Evolutionary conservation across 192 early-diverging fungal species (phyloP).

Genomic region (Spinellus fusiger): DNA sequence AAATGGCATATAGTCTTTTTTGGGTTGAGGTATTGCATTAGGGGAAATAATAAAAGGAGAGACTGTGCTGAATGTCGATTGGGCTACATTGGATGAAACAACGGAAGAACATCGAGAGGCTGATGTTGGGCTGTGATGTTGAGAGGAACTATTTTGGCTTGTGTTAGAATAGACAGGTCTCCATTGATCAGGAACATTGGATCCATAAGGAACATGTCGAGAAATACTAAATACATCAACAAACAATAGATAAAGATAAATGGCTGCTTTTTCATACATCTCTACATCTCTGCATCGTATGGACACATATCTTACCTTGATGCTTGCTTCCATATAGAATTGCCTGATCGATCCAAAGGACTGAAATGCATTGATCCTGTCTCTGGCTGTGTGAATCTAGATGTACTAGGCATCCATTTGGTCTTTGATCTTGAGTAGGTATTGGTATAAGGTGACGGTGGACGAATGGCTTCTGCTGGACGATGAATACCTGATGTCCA

Average conservation of each 20-base stretch:
- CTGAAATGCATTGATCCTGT: slow-evolving; percentile 23
- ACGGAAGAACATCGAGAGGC: slow-evolving; percentile 10
- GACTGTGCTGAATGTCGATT: background rate
- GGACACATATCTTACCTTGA: slow-evolving; percentile 7
- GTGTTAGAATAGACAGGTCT: background rate
- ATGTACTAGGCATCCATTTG: slow-evolving; percentile 24
- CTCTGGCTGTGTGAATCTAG: slow-evolving; percentile 29
- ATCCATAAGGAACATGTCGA: slow-evolving; percentile 1
- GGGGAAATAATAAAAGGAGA: slow-evolving; percentile 34
- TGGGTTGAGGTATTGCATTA: slow-evolving; percentile 32
- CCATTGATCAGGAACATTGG: background rate
- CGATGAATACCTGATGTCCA: slow-evolving; percentile 71
- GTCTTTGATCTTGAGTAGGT: background rate
- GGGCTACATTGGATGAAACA: slow-evolving; percentile 3
- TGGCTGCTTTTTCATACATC: background rate
- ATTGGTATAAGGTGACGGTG: background rate
- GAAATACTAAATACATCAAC: background rate
- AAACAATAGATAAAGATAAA: background rate
- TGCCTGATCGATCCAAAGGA: slow-evolving; percentile 14
- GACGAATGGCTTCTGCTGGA: slow-evolving; percentile 31
- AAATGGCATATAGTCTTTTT: slow-evolving; percentile 42
- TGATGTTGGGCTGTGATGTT: background rate
- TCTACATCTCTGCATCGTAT: background rate
- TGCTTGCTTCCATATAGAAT: slow-evolving; percentile 19
- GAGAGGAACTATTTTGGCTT: slow-evolving; percentile 1